Percentiles rank a stretch among this genome's conserved stretches.
These are phyloP conservation scores for Gelatoporia subvermispora DNA, from an alignment of 768 basidiomycete genomes.

Conservation along the genomic window DNA sequence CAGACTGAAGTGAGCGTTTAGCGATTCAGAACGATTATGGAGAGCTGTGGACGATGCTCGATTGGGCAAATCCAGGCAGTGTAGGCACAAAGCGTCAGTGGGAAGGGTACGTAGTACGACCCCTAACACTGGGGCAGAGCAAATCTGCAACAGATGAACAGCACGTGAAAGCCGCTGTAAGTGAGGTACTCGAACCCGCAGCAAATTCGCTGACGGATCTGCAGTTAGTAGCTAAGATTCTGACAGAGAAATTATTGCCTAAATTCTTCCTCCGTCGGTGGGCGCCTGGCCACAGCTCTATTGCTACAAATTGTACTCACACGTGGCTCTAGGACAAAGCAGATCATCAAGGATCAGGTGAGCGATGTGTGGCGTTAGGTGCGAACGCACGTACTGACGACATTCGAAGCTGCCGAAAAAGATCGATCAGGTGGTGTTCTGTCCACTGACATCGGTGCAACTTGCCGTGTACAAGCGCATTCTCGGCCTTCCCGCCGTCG, in stretches of 20 bases:
- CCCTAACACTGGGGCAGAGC: constrained; percentile 65
- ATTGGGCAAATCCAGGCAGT: constrained; percentile 84
- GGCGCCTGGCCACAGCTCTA: neutral
- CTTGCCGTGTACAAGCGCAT: constrained; percentile 69
- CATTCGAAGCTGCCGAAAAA: constrained; percentile 72
- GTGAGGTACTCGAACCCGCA: constrained; percentile 8
- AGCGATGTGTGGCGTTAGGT: neutral
- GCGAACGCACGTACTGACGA: neutral
- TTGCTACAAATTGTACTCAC: neutral
- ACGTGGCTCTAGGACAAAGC: constrained; percentile 53
- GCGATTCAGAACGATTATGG: constrained; percentile 84
- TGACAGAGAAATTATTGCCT: constrained; percentile 71
- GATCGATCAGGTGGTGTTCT: constrained; percentile 89
- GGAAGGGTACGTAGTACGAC: constrained; percentile 65
- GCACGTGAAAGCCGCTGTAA: constrained; percentile 47
- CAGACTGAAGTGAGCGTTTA: constrained; percentile 8
- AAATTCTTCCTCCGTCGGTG: constrained; percentile 80
- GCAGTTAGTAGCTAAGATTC: constrained; percentile 53
- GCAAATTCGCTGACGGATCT: neutral
- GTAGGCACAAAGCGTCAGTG: constrained; percentile 75
- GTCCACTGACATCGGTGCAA: constrained; percentile 74
- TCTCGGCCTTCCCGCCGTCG: constrained; percentile 57
- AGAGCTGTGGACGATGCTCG: constrained; percentile 88
- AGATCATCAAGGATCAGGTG: constrained; percentile 68
- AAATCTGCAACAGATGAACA: constrained; percentile 59